These are phyloP conservation scores for Fagopyrum esculentum DNA, from an alignment of 148 eudicot genomes.

Conservation along the genomic window DNA sequence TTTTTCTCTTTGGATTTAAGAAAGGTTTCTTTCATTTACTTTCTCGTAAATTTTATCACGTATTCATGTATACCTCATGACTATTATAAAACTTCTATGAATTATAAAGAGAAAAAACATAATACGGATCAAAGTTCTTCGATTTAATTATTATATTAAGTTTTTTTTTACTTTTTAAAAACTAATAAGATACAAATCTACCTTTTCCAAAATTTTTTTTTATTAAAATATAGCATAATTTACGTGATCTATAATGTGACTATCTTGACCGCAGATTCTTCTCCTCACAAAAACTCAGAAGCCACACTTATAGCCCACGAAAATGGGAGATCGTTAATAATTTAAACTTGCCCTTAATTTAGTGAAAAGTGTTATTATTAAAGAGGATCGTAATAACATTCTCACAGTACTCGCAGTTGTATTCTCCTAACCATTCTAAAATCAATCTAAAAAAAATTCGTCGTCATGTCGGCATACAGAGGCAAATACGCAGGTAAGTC, in stretches of 20 bases:
- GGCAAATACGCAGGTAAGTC: slow-evolving; percentile 17
- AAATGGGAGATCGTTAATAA: background rate
- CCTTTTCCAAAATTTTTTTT: too few species aligned
- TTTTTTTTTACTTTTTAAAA: too few species aligned
- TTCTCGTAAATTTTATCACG: too few species aligned
- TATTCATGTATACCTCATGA: too few species aligned
- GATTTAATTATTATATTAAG: too few species aligned
- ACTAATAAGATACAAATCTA: too few species aligned
- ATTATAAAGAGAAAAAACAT: too few species aligned
- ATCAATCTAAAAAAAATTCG: background rate
- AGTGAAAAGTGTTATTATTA: background rate
- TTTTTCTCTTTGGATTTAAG: too few species aligned
- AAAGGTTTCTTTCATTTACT: too few species aligned
- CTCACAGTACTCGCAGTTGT: background rate
- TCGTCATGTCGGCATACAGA: slow-evolving; percentile 16
- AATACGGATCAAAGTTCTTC: too few species aligned
- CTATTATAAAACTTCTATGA: too few species aligned
- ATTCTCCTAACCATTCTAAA: background rate
- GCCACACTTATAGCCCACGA: background rate
- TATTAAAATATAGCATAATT: background rate
- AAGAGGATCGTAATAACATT: background rate
- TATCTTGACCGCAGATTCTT: background rate
- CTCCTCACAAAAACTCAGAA: background rate
- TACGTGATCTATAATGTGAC: background rate
- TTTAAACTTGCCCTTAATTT: background rate